Conservation (phyloP, 352 stramenopile species). For the Blastocystis sp. region DNA sequence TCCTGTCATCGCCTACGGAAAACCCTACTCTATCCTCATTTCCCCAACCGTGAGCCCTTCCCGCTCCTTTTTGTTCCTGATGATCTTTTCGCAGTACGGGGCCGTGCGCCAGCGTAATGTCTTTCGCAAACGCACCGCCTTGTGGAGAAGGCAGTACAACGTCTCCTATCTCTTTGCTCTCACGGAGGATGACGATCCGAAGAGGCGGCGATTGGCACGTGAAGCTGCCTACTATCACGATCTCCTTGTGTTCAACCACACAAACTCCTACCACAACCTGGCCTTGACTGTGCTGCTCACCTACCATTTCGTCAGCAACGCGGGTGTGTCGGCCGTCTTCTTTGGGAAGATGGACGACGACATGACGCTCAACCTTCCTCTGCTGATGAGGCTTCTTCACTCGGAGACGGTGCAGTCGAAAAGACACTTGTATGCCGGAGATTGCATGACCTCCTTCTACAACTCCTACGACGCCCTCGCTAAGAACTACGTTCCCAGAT, state of each 20-base stretch:
- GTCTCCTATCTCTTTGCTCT: conserved; percentile 10
- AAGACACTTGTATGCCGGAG: conserved; percentile 5
- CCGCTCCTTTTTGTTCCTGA: neutral
- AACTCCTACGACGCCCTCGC: neutral
- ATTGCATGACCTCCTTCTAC: neutral
- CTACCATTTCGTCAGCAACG: neutral
- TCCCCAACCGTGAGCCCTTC: neutral
- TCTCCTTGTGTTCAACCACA: conserved; percentile 10
- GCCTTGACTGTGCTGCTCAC: neutral
- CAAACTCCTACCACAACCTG: conserved; percentile 28
- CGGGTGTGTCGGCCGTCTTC: neutral
- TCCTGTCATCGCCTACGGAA: neutral
- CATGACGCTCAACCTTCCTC: neutral
- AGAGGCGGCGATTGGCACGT: neutral
- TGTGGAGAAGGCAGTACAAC: neutral
- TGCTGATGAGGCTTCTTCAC: neutral
- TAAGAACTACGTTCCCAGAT: neutral
- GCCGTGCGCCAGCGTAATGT: neutral
- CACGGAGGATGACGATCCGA: neutral
- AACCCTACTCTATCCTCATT: neutral
- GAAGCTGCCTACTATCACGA: neutral
- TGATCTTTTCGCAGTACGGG: neutral
- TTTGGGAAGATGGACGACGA: neutral
- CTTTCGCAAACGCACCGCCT: neutral
- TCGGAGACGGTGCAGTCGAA: neutral